phyloP scores from a whole-genome alignment of 805 yeast species.

The Ogataea methanolica region DNA sequence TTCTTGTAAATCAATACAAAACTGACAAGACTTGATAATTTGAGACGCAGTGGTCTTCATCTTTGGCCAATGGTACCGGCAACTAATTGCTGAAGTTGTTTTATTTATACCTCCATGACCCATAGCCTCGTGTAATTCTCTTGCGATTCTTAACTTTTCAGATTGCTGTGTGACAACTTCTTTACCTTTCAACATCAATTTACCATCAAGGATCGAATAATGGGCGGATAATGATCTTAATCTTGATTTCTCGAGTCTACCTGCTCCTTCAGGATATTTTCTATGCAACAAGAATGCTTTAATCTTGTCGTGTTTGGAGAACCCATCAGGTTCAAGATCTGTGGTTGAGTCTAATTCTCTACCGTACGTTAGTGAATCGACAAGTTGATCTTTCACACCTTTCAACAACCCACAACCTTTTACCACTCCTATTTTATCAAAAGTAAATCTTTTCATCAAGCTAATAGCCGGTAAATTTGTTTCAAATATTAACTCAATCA shows the following conservation, averaged over 20 bases:
- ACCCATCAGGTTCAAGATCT: conserved; percentile 37
- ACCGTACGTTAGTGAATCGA: conserved; percentile 84
- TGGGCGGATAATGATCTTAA: conserved; percentile 76
- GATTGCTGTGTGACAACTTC: conserved; percentile 80
- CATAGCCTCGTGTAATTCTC: conserved; percentile 51
- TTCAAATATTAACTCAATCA: conserved; percentile 84
- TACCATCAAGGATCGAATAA: conserved; percentile 67
- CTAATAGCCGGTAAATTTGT: conserved; percentile 79
- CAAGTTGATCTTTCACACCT: conserved; percentile 71
- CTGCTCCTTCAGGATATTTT: conserved; percentile 76
- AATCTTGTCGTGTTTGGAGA: conserved; percentile 63
- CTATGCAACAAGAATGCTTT: conserved; percentile 78
- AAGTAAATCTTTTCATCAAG: conserved; percentile 71
- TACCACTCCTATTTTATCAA: conserved; percentile 73
- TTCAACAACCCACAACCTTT: conserved; percentile 86
- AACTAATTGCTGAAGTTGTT: conserved; percentile 73
- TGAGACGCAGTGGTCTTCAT: conserved; percentile 83
- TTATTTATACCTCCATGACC: conserved; percentile 88
- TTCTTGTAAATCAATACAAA: conserved; percentile 39
- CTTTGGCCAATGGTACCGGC: conserved; percentile 85
- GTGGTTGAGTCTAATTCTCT: conserved; percentile 56
- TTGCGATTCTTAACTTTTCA: conserved; percentile 70
- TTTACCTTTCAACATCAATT: conserved; percentile 67
- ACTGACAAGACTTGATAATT: conserved; percentile 70
- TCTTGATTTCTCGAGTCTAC: conserved; percentile 83